phyloP scores from a whole-genome alignment of 495 filamentous ascomycete species.

The Penicillium coprophilum region DNA sequence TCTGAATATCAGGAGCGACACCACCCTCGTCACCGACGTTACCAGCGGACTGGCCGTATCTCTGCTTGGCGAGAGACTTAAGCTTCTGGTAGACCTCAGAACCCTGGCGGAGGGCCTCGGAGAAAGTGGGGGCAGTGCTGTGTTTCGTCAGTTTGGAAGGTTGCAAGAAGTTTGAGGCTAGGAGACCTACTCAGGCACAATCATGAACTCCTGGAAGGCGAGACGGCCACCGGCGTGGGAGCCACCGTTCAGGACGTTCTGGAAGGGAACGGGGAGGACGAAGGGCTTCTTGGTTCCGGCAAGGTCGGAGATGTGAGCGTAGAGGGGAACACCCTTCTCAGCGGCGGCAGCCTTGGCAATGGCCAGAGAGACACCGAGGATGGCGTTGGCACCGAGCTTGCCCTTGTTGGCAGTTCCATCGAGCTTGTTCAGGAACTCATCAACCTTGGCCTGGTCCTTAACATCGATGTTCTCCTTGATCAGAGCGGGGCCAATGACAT shows the following conservation, averaged over 20 bases:
- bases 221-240: conserved; percentile 98
- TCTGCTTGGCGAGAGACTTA: conserved; percentile 97
- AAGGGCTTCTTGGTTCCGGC: conserved; percentile 99
- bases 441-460: conserved; percentile 92
- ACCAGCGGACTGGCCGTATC: conserved; percentile 97
- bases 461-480: conserved; percentile 94
- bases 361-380: conserved; percentile 93
- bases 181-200: conserved; percentile 77
- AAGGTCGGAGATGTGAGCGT: conserved; percentile 97
- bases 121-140: conserved; percentile 76
- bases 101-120: conserved; percentile 93
- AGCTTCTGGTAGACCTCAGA: conserved; percentile 97
- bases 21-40: conserved; percentile 99
- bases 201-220: conserved; percentile 99
- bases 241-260: conserved; percentile 99
- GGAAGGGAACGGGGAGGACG: conserved; percentile 97
- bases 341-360: conserved; percentile 97
- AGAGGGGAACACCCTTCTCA: conserved; percentile 97
- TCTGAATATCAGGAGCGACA: conserved; percentile 99
- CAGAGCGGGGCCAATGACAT: conserved; percentile 81
- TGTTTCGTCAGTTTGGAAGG: conserved; percentile 12
- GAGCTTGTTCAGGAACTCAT: conserved; percentile 92
- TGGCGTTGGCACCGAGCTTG: conserved; percentile 97
- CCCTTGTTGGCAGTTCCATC: conserved; percentile 97
- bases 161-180: not conserved